Evolutionary conservation across 2,329 filamentous ascomycete genomes (phyloP), one percentile per base, ranked within the genome.

Genomic region (Bipolaris gigantea): DNA sequence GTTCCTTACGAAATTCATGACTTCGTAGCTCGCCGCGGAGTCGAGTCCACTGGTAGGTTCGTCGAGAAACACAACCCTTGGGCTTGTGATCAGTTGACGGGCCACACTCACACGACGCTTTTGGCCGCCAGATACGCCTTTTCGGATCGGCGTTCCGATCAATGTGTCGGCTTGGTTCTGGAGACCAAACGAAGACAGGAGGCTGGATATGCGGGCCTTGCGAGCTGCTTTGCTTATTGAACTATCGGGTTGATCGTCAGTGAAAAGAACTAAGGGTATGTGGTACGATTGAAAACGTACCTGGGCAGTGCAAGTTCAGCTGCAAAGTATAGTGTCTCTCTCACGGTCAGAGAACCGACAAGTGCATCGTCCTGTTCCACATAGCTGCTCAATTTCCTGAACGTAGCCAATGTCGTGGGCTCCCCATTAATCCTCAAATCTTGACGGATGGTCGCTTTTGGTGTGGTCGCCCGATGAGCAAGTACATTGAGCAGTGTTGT

Each of bases 321-420:
- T 0, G 89, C 88, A 71, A 95, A 95, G 58, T 85, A 77, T 56
- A 96, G 76, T 0, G 90, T 95, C 77, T 95, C 91, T 25, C 83
- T 80, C 8, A 93, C 89, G 0, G 90, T 95, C 60, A 95, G 78
- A 0, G 88, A 88, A 4, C 90, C 91, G 46, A 93, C 88, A 11
- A 95, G 80, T 1, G 89, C 87, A 77, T 96, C 91, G 61, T 95
- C 90, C 72, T 96, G 91, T 76, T 96, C 91, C 19, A 95, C 91
- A 67, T 92, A 95, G 42, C 85, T 85, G 50, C 84, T 88, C 45
- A 93, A 79, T 43, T 83, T 79, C 16, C 85, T 83, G 62, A 93
- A 88, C 0, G 77, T 77, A 7, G 78, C 71, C 7, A 78, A 73
- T 1, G 84, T 80, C 3, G 85, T 75, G 4, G 74, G 66, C 2